These are phyloP conservation scores for Melampsora americana DNA, from an alignment of 1,284 basidiomycete species.

Conservation along the genomic window DNA sequence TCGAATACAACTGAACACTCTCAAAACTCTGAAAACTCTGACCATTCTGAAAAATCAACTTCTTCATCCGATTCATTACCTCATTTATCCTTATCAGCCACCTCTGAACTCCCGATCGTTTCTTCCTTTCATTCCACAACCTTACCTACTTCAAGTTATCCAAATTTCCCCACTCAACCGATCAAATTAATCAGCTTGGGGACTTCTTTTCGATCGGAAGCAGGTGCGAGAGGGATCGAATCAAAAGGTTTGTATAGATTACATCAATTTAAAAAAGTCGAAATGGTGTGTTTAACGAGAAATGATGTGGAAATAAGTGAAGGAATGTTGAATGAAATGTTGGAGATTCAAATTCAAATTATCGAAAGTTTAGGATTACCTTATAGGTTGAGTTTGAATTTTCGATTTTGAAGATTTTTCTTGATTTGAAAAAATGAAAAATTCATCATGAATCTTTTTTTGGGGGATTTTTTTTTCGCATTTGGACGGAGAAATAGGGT, in stretches of 20 bases:
- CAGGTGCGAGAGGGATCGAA: constrained; percentile 84
- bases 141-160: constrained; percentile 16
- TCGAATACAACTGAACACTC: constrained; percentile 1
- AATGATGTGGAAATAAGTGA: constrained; percentile 64
- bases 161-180: constrained; percentile 62
- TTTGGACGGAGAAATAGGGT: constrained; percentile 60
- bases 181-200: constrained; percentile 72
- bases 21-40: too few relatives aligned
- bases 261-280: constrained; percentile 95
- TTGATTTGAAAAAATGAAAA: too few relatives aligned
- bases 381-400: constrained; percentile 73
- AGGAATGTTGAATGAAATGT: constrained; percentile 74
- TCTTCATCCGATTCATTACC: too few relatives aligned
- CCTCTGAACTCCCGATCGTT: constrained; percentile 53
- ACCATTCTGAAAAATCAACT: too few relatives aligned
- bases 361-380: constrained; percentile 72
- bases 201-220: constrained; percentile 89
- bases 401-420: too few relatives aligned
- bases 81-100: constrained; percentile 49
- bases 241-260: constrained; percentile 91
- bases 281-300: constrained; percentile 72
- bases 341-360: constrained; percentile 72
- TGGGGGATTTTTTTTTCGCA: too few relatives aligned
- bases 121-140: constrained; percentile 42
- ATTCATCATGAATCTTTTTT: too few relatives aligned